Base-by-base conservation (phyloP, 2,329 filamentous ascomycete genomes). In the Tricladium varicosporioides region DNA sequence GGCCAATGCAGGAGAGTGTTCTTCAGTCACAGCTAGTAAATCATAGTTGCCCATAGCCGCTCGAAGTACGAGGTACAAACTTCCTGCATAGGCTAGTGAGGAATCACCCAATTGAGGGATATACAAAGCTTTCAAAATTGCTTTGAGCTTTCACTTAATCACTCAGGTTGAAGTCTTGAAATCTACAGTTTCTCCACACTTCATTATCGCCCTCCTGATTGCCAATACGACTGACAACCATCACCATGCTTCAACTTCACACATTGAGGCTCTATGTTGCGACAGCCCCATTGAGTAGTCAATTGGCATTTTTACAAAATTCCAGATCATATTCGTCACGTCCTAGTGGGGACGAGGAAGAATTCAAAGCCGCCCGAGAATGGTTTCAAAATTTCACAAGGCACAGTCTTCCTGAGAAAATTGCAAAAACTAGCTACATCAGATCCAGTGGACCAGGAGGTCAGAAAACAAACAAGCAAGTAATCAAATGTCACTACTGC, bases 401-500 rank as follows among this genome's bases (percentile, higher is more conserved):
- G 59, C 19, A 48, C 56, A 1, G 63, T 63, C 1, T 63, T 71
- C 32, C 64, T 68, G 8, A 44, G 19, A 19, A 66, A 36, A 58
- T 69, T 14, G 60, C 63, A 8, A 62, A 60, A 22, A 70, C 67
- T 2, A 60, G 57, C 11, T 71, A 64, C 47, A 60, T 63, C 15
- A 53, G 60, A 7, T 63, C 69, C 7, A 62, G 58, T 45, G 70
- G 70, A 5, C 57, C 69, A 5, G 70, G 70, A 22, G 70, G 70
- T 11, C 70, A 72, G 52, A 69, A 71, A 60, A 59, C 60, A n/a
- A 72, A 72, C 53, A 72, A 70, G 70, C 71, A 62, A 16, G 56
- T 55, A 31, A 47, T 45, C 18, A 19, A 45, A 27, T 31, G 9
- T 5, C 14, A 42, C 18, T 32, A 5, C 9, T 2, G 4, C 48